Evolutionary conservation across 2,329 filamentous ascomycete genomes (phyloP).

Genomic region (Hypoxylon sp.): DNA sequence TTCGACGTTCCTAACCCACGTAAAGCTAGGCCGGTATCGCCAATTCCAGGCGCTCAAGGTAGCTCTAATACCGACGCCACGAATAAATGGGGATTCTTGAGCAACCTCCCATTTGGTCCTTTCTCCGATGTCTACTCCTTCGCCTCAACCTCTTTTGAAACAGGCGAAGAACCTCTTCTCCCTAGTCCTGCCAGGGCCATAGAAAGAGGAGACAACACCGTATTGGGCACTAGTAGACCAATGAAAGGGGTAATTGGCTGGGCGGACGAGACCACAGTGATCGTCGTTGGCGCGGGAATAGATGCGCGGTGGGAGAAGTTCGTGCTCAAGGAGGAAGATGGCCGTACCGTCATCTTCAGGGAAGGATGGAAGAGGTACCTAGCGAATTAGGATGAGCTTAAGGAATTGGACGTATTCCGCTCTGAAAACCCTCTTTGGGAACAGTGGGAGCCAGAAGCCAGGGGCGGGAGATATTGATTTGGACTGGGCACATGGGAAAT

Average conservation of each 20-base stretch:
- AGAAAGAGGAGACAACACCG: constrained; percentile 53
- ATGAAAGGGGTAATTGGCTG: constrained; percentile 90
- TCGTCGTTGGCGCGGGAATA: constrained; percentile 83
- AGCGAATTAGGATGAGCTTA: constrained; percentile 46
- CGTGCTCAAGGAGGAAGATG: constrained; percentile 77
- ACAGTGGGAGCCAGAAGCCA: constrained; percentile 2
- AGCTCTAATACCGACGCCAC: constrained; percentile 64
- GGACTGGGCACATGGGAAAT: constrained; percentile 29
- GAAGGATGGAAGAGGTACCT: constrained; percentile 89
- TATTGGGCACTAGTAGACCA: constrained; percentile 70
- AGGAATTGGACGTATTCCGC: constrained; percentile 28
- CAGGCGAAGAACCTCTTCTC: constrained; percentile 78
- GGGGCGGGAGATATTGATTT: constrained; percentile 30
- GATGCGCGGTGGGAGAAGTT: constrained; percentile 94
- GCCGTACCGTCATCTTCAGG: constrained; percentile 75
- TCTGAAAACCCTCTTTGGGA: background rate
- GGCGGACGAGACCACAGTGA: constrained; percentile 79
- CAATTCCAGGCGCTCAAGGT: constrained; percentile 43
- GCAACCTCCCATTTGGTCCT: constrained; percentile 87
- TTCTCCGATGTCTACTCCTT: constrained; percentile 94
- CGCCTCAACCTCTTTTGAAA: constrained; percentile 83
- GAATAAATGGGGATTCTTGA: constrained; percentile 88
- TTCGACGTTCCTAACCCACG: constrained; percentile 82
- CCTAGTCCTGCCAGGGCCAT: constrained; percentile 53
- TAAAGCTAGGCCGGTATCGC: constrained; percentile 50